These are phyloP conservation scores for Flueggea neowawraea DNA, from an alignment of 441 rosid genomes.

Conservation along the genomic window DNA sequence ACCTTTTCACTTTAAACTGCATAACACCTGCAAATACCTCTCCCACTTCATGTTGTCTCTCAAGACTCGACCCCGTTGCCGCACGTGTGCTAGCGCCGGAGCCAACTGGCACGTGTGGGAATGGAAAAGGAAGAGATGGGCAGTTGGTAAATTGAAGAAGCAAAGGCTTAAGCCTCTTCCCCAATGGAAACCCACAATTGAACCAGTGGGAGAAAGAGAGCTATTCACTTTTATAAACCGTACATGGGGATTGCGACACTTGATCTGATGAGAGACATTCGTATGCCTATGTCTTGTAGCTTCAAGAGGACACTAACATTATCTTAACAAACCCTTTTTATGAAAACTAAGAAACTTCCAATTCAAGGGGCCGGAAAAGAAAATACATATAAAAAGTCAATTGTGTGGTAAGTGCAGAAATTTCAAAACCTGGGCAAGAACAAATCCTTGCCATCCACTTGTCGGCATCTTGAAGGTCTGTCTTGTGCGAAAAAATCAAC, in stretches of 20 bases:
- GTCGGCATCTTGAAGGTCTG: slow-evolving; percentile 4
- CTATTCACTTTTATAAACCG: slow-evolving; percentile 26
- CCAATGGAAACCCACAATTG: slow-evolving; percentile 4
- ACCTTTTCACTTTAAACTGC: slow-evolving; percentile 11
- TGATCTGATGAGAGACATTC: slow-evolving; percentile 32
- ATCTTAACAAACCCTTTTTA: slow-evolving; percentile 21
- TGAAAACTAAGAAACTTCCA: slow-evolving; percentile 33
- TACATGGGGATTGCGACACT: slow-evolving; percentile 38
- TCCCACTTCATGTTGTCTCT: too few species aligned
- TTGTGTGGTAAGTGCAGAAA: slow-evolving; percentile 9
- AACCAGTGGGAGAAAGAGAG: slow-evolving; percentile 3
- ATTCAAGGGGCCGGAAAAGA: slow-evolving; percentile 8
- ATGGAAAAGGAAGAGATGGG: too few species aligned
- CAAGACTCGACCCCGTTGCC: too few species aligned
- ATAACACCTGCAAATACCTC: slow-evolving; percentile 2
- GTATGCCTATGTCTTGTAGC: slow-evolving; percentile 18
- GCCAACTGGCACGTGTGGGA: too few species aligned
- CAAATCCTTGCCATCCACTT: slow-evolving; percentile 25
- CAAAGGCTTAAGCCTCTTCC: too few species aligned
- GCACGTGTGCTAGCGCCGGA: too few species aligned
- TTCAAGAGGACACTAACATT: slow-evolving; percentile 26
- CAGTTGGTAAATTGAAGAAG: too few species aligned
- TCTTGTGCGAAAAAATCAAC: background rate
- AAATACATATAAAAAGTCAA: background rate
- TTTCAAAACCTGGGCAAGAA: background rate